A percentile compares a stretch with the other conserved stretches of the same genome.
These are phyloP conservation scores for Polygonum maritimum DNA, from an alignment of 148 eudicot genomes.

Conservation along the genomic window DNA sequence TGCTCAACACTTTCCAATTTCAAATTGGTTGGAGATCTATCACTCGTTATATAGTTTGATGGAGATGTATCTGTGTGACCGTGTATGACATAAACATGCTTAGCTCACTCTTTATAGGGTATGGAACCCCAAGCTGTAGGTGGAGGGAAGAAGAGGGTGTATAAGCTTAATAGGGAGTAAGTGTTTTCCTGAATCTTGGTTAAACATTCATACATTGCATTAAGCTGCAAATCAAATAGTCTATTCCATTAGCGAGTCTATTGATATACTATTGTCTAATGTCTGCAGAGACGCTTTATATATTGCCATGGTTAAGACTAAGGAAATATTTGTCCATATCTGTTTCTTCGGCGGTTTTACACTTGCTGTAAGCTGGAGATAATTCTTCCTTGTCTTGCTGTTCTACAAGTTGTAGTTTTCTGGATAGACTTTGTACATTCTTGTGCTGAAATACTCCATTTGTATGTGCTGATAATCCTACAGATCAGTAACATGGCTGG, in stretches of 20 bases:
- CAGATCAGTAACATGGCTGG: constrained; percentile 76
- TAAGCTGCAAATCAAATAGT: not conserved
- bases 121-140: constrained; percentile 44
- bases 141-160: constrained; percentile 43
- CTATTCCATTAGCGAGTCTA: not conserved
- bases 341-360: constrained; percentile 58
- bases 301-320: too few relatives aligned
- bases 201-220: too few relatives aligned
- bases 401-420: not conserved
- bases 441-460: not conserved
- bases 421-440: not conserved
- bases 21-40: not conserved
- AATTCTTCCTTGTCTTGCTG: not conserved
- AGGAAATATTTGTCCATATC: constrained; percentile 48
- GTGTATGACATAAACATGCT: not conserved
- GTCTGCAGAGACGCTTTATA: constrained; percentile 29
- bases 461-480: not conserved
- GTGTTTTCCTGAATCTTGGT: not conserved
- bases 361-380: constrained; percentile 57
- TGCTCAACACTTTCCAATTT: not conserved
- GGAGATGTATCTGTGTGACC: not conserved
- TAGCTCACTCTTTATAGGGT: constrained; percentile 28
- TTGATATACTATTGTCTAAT: not conserved
- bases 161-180: constrained; percentile 47
- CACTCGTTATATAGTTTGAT: not conserved